phyloP scores from a whole-genome alignment of 1,139 yeast species.

The Eremothecium gossypii region DNA sequence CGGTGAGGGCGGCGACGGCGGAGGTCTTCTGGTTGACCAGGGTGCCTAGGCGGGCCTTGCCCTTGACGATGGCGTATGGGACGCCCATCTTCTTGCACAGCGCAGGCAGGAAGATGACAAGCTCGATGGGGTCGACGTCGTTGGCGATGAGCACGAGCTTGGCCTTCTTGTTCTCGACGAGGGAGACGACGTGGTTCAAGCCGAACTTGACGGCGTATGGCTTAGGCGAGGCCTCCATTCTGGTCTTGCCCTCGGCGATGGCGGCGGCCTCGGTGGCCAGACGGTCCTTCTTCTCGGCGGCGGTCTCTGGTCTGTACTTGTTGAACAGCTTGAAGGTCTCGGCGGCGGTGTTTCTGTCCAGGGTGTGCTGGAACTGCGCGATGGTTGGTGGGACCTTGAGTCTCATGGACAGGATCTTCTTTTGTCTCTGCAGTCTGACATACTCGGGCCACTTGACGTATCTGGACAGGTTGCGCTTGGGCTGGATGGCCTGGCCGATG shows the following conservation, averaged over 20 bases:
- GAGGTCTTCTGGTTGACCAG: conserved; percentile 95
- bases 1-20: conserved; percentile 94
- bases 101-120: conserved; percentile 94
- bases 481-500: conserved; percentile 91
- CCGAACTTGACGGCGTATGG: conserved; percentile 95
- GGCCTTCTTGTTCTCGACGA: conserved; percentile 96
- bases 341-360: conserved; percentile 97
- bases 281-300: conserved; percentile 97
- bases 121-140: conserved; percentile 98
- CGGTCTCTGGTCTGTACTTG: conserved; percentile 98
- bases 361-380: conserved; percentile 88
- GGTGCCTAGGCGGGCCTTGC: conserved; percentile 97
- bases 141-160: conserved; percentile 93
- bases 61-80: conserved; percentile 97
- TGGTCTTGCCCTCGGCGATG: conserved; percentile 93
- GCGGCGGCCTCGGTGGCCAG: conserved; percentile 98
- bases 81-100: conserved; percentile 98
- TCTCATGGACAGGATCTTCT: conserved; percentile 88
- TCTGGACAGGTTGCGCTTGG: conserved; percentile 91
- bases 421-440: conserved; percentile 95
- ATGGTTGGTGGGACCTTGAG: conserved; percentile 98
- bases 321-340: conserved; percentile 92
- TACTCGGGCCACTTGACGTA: conserved; percentile 98
- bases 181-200: conserved; percentile 95
- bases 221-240: conserved; percentile 91